Base-by-base conservation (phyloP, 2,329 filamentous ascomycete genomes). In the Xylaria polymorpha region DNA sequence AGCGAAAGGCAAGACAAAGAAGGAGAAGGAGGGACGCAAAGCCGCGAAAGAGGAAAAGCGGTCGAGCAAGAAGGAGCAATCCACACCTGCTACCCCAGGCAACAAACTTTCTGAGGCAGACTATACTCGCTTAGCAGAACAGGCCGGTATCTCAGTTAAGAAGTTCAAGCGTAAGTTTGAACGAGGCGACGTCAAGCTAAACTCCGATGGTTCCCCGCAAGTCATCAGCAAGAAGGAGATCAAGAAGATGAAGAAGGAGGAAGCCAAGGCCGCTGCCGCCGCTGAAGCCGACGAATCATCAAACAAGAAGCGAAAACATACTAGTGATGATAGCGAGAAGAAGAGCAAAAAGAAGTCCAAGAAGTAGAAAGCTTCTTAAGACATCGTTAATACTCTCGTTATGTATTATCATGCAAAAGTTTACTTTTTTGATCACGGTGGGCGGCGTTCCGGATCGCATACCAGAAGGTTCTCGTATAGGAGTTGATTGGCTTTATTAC, bases 121-220 rank as follows among this genome's bases (percentile, higher is more conserved):
- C 70, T 88, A 84, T 75, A 85, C 86, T 79, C 84, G 85, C 53
- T 80, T 91, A 55, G 92, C 92, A 48, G 88, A 87, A 68, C 85
- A 87, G 73, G 88, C 90, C 9, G 91, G 91, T 70, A 84, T 94
- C 68, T 92, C 90, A 8, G 87, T 92, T 63, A 89, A 88, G 83
- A 91, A 93, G 82, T 94, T 94, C 83, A 90, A 92, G 85, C 87
- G 90, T 79, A 94, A 94, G 85, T 89, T 89, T 73, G 91, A 92
- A 81, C 87, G 90, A 71, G 92, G 92, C 44, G 91, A 94, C 77
- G 91, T 94, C 72, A 85, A 88, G 77, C 83, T 94, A 72, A 86
- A 85, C 74, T 82, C 83, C 14, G 87, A 92, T 70, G 91, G 91
- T 66, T 90, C 86, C 61, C 89, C 91, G 48, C 85, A 88, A 74